Percentiles rank a stretch among this genome's conserved stretches.
Evolutionary conservation across 768 basidiomycete genomes (phyloP).

Genomic region (Phanerochaete sordida): DNA sequence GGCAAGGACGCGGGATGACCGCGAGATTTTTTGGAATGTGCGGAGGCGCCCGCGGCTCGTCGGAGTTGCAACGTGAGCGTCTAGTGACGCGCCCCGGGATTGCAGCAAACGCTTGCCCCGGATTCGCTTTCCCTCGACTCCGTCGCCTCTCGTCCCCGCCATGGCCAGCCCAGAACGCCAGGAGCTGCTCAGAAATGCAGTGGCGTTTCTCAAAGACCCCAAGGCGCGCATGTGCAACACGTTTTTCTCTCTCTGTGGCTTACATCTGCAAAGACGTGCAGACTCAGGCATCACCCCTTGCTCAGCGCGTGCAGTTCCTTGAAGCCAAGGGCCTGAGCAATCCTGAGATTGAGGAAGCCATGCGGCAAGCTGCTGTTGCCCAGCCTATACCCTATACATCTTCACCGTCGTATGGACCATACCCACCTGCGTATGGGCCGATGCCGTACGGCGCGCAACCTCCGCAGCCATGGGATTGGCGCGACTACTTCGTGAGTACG

Average conservation of each 20-base stretch:
- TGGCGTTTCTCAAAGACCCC: slow-evolving; percentile 81
- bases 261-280: slow-evolving; percentile 27
- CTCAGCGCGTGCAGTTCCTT: slow-evolving; percentile 90
- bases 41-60: neutral
- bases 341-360: slow-evolving; percentile 81
- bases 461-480: slow-evolving; percentile 78
- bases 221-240: slow-evolving; percentile 47
- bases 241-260: neutral
- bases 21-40: slow-evolving; percentile 8
- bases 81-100: slow-evolving; percentile 5
- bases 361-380: slow-evolving; percentile 54
- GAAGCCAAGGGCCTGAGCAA: slow-evolving; percentile 87
- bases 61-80: slow-evolving; percentile 11
- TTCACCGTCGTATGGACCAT: slow-evolving; percentile 23
- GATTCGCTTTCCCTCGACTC: slow-evolving; percentile 1
- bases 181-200: slow-evolving; percentile 77
- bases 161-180: slow-evolving; percentile 58
- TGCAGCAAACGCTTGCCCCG: neutral
- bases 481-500: slow-evolving; percentile 88
- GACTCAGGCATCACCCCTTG: slow-evolving; percentile 74
- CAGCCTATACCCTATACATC: slow-evolving; percentile 16
- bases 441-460: slow-evolving; percentile 39
- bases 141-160: neutral
- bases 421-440: slow-evolving; percentile 43
- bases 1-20: slow-evolving; percentile 9